These are phyloP conservation scores for Catharanthus roseus DNA, from an alignment of 257 asterid species.

Conservation along the genomic window DNA sequence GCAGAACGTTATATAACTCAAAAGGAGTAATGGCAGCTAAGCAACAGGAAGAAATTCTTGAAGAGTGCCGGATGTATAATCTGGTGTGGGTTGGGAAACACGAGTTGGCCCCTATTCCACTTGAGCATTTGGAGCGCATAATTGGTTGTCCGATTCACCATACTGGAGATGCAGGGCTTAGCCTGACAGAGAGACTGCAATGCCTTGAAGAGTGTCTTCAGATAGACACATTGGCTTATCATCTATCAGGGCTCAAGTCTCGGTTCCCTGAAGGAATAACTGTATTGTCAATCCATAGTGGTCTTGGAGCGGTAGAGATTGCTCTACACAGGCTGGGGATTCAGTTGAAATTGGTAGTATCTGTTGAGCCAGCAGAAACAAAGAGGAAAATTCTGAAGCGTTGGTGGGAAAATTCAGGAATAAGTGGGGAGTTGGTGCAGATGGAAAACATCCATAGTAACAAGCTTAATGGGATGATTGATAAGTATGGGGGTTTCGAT, in stretches of 20 bases:
- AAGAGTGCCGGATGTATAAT: conserved; percentile 45
- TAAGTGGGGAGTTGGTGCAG: conserved; percentile 77
- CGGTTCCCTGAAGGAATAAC: conserved; percentile 54
- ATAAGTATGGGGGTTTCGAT: conserved; percentile 52
- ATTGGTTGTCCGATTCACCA: conserved; percentile 73
- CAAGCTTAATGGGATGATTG: conserved; percentile 47
- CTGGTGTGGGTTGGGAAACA: conserved; percentile 66
- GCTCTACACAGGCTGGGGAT: conserved; percentile 75
- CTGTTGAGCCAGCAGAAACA: conserved; percentile 58
- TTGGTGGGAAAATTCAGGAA: conserved; percentile 75
- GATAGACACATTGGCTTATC: conserved; percentile 71
- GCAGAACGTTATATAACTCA: conserved; percentile 38
- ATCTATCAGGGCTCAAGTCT: conserved; percentile 53
- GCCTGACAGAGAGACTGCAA: conserved; percentile 47
- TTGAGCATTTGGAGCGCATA: conserved; percentile 63
- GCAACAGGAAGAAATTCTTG: conserved; percentile 47
- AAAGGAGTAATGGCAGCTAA: conserved; percentile 46
- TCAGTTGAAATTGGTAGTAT: conserved; percentile 52
- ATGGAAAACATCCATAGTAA: conserved; percentile 39
- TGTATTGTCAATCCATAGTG: conserved; percentile 57
- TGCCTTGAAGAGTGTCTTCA: conserved; percentile 58
- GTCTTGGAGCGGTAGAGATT: conserved; percentile 78
- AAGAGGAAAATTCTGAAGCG: conserved; percentile 54
- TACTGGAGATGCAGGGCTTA: conserved; percentile 46
- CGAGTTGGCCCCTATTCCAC: conserved; percentile 49